Base-by-base conservation (phyloP, 202 grass and related monocot genomes). In the Bolboschoenoplectus hybrid region DNA sequence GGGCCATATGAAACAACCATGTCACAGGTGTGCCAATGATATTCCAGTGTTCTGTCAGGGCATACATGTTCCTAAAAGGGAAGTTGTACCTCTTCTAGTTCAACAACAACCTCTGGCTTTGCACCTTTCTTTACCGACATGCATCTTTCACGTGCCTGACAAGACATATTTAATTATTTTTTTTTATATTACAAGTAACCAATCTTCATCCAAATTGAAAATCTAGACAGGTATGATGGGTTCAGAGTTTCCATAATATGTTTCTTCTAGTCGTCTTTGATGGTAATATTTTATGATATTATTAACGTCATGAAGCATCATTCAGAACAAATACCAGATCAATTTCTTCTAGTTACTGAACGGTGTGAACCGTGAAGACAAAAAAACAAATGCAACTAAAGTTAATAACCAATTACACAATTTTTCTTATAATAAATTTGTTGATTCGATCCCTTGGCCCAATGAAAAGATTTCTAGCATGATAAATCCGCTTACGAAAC, bases 61-160 rank as follows among this genome's bases (percentile, higher is more conserved):
- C 56, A 89, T 74, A 20, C 7, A 63, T 34, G 39, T 84, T 78
- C 52, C 20, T 13, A 77, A 45, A 75, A 49, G 45, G 45, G 41
- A 74, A 61, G 40, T 74, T 82, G 39, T 71, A 74, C 89, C 83
- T 90, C 89, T 80, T 90, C 89, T 67, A 90, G 63, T 44, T 87
- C 82, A 67, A 82, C 62, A 45, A 84, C 46, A 53, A 90, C 46
- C 43, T 90, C 89, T 11, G 76, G 82, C 43, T 85, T 90, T 85
- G 89, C 85, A 80, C 89, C 89, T 68, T 90, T 90, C 76, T 86
- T 90, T 80, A 87, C 26, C 43, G 89, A 88, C 65, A 87, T 52
- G 79, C 74, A 88, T 63, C 44, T 90, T 84, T 88, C 89, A 17
- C 86, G 89, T 43, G 85, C 89, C 89, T 90, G 67, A 32, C 8